Base-by-base conservation (phyloP, 2,329 filamentous ascomycete species). In the Huntiella moniliformis region DNA sequence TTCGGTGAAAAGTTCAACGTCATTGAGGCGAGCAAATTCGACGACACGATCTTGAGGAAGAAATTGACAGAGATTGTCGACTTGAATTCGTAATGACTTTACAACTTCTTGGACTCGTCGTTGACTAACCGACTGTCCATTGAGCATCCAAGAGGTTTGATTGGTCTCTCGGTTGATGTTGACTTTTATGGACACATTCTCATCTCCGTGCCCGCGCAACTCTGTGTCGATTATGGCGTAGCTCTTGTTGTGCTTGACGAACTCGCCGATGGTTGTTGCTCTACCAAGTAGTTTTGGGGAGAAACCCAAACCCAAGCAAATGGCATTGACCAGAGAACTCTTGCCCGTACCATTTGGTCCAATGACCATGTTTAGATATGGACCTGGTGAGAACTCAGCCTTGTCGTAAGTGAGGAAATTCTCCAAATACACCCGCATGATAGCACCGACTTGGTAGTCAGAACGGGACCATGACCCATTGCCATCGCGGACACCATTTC, bases 311-410 rank as follows among this genome's bases (percentile, higher is more conserved):
- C 91, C 91, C 11, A 98, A 64, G 57, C 91, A 96, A 53, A 98
- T 93, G 38, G 91, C 91, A 62, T 91, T 98, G 38, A 98, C 88
- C 18, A 98, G 69, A 0, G 91, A 95, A 62, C 88, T 96, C 63
- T 98, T 98, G 46, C 91, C 91, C 0, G 91, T 96, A 32, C 91
- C 91, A 56, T 98, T 98, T n/a, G 91, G 91, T 0, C 91, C 91
- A 54, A 98, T 94, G 45, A 98, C 79, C 88, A 98, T 96, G 59
- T 98, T 98, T 56, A 98, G 62, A 58, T 83, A 88, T 1, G 91
- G 88, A 0, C 91, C 91, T 10, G 86, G 85, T 49, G 80, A 75
- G 60, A 96, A 95, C 53, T 94, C 87, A 46, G 86, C 88, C 45
- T 79, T 77, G 42, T 83, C 86, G 62, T 98, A 98, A 0, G 91